phyloP scores from a whole-genome alignment of 306 rosid species.

The Rosa rugosa region DNA sequence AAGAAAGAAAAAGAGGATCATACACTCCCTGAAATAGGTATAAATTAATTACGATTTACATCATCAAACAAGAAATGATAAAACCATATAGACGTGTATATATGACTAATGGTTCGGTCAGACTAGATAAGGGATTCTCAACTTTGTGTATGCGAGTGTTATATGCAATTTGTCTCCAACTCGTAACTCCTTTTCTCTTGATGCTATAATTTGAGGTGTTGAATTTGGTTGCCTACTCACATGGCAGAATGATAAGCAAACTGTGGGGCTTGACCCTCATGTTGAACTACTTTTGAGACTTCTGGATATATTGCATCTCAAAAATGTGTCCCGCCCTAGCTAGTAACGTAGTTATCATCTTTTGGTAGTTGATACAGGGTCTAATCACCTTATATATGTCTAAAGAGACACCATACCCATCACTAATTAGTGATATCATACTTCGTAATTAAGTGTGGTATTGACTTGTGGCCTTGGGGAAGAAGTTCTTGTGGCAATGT shows the following conservation, averaged over 20 bases:
- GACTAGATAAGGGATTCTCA: too few relatives aligned
- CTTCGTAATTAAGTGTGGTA: slow-evolving; percentile 21
- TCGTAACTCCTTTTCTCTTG: background rate
- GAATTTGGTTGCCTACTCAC: slow-evolving; percentile 21
- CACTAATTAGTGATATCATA: slow-evolving; percentile 28
- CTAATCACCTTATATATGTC: slow-evolving; percentile 11
- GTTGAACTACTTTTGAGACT: background rate
- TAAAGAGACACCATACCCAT: slow-evolving; percentile 7
- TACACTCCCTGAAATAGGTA: too few relatives aligned
- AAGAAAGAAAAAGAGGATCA: too few relatives aligned
- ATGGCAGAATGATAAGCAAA: slow-evolving; percentile 18
- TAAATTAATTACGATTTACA: too few relatives aligned
- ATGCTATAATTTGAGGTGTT: slow-evolving; percentile 6
- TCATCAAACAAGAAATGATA: too few relatives aligned
- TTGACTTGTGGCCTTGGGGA: slow-evolving; percentile 1
- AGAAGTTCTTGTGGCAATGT: background rate
- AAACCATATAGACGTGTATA: too few relatives aligned
- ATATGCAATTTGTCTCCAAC: background rate
- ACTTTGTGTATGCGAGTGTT: too few relatives aligned
- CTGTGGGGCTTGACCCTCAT: slow-evolving; percentile 18
- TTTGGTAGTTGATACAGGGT: slow-evolving; percentile 33
- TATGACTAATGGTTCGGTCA: too few relatives aligned
- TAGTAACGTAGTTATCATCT: background rate
- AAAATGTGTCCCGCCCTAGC: background rate
- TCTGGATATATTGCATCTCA: background rate